phyloP scores from a whole-genome alignment of 345 rosid genomes.

The Pugionium cornutum region DNA sequence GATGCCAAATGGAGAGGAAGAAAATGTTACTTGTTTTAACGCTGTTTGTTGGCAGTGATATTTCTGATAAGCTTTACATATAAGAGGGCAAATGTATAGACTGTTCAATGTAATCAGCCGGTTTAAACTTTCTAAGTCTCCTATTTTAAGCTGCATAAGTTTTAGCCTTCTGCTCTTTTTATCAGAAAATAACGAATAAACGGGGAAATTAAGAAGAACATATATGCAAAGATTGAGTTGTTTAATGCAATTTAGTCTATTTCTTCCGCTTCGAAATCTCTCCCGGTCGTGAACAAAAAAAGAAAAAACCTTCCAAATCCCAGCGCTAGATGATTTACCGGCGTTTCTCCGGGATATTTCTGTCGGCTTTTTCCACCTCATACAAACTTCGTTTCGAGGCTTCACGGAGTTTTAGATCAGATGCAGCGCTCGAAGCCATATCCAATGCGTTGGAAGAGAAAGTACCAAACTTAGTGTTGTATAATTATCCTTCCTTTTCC shows the following conservation, averaged over 20 bases:
- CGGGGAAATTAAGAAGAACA: neutral
- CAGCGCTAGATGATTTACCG: conserved; percentile 24
- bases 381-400: neutral
- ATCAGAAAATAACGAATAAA: neutral
- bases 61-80: no score
- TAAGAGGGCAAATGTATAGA: no score
- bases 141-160: no score
- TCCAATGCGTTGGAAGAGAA: conserved; percentile 57
- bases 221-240: neutral
- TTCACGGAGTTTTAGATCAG: conserved; percentile 63
- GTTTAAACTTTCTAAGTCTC: no score
- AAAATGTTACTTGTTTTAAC: no score
- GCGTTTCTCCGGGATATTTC: conserved; percentile 3
- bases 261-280: conserved; percentile 5
- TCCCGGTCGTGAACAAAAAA: neutral
- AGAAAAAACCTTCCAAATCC: neutral
- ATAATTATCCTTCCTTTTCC: conserved; percentile 85
- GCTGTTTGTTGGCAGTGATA: no score
- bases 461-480: conserved; percentile 57
- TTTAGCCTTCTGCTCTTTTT: no score
- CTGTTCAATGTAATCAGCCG: no score
- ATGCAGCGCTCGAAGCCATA: conserved; percentile 74
- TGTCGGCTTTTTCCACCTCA: neutral
- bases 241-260: conserved; percentile 9
- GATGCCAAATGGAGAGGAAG: no score